Evolutionary conservation across 495 filamentous ascomycete species (phyloP).

Genomic region (Tuber umbilicatum): DNA sequence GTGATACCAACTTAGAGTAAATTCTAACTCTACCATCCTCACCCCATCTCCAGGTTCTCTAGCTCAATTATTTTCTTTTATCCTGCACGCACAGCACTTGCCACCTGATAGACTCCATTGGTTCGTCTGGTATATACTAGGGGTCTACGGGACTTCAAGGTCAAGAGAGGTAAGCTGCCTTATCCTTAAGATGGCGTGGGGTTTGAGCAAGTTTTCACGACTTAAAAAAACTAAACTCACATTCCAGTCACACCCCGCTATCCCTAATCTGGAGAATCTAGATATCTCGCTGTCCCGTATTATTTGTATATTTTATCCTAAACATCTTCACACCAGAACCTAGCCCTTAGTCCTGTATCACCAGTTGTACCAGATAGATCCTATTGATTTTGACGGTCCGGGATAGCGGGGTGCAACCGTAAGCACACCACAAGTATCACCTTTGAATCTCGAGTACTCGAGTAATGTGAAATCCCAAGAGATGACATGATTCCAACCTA

Average conservation of each 20-base stretch:
- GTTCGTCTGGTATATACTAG: neutral
- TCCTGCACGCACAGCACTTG: neutral
- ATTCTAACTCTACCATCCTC: neutral
- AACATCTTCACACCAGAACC: neutral
- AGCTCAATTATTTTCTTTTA: neutral
- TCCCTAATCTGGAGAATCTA: neutral
- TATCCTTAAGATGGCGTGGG: neutral
- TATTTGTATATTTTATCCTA: neutral
- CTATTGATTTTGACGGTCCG: neutral
- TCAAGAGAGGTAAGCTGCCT: neutral
- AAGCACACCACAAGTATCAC: neutral
- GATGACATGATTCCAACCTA: neutral
- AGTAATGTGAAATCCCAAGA: neutral
- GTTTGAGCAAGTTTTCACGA: neutral
- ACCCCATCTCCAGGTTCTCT: neutral
- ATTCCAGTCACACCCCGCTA: neutral
- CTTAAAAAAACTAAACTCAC: neutral
- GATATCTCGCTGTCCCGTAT: neutral
- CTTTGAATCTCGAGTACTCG: neutral
- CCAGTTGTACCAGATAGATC: neutral
- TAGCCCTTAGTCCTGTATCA: neutral
- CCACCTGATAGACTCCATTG: neutral
- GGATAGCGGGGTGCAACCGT: neutral
- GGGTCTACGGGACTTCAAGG: neutral
- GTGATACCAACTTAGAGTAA: neutral